phyloP scores from a whole-genome alignment of 2,329 filamentous ascomycete genomes.

The Tolypocladium pustulatum region DNA sequence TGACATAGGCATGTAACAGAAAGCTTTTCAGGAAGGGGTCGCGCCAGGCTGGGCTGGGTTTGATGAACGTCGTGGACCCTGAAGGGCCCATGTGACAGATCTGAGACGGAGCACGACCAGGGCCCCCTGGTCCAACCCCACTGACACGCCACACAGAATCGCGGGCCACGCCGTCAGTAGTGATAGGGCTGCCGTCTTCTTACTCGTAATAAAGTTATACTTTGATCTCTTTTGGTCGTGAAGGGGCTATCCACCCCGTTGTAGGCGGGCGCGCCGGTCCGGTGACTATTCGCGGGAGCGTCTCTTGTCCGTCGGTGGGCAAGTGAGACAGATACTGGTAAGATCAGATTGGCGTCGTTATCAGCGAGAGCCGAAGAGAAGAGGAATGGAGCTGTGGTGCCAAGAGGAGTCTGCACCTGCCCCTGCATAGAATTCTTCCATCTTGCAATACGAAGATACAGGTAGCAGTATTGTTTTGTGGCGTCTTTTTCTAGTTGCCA shows the following conservation, averaged over 20 bases:
- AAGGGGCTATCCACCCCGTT: neutral
- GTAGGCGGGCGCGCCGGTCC: neutral
- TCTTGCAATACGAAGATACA: neutral
- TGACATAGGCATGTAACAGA: neutral
- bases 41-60: neutral
- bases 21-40: neutral
- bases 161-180: neutral
- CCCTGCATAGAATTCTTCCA: too few relatives aligned
- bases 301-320: neutral
- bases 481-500: too few relatives aligned
- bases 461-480: too few relatives aligned
- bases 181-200: neutral
- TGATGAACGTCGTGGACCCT: neutral
- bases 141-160: neutral
- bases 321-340: neutral
- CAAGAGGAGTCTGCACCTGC: neutral
- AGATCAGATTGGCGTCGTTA: neutral
- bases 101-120: neutral
- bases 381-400: too few relatives aligned
- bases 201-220: neutral
- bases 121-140: neutral
- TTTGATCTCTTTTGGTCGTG: neutral
- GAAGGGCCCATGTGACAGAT: neutral
- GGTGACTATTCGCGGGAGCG: neutral
- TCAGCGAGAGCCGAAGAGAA: too few relatives aligned